Evolutionary conservation across 1,284 basidiomycete genomes (phyloP).

Genomic region (Ustilago trichophora): DNA sequence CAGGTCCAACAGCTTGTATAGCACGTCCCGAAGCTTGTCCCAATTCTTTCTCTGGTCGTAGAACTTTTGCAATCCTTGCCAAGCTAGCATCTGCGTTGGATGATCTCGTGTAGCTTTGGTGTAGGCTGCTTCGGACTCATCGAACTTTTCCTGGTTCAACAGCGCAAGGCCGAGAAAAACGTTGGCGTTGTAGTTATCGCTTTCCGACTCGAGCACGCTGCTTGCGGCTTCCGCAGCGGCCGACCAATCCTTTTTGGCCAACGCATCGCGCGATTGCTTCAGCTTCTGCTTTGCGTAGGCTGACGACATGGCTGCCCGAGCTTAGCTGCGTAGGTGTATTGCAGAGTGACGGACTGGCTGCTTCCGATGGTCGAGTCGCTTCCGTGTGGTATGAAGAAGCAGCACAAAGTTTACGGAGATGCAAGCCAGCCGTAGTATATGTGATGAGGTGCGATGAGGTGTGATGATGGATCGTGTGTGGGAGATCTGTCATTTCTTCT

Average conservation of each 20-base stretch:
- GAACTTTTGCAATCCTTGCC: constrained; percentile 68
- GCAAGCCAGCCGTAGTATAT: no score
- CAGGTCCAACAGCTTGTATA: constrained; percentile 61
- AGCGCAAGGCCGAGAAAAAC: constrained; percentile 59
- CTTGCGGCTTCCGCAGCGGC: constrained; percentile 41
- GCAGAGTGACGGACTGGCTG: no score
- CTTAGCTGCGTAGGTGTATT: no score
- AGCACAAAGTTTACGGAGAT: neutral
- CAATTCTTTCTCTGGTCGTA: constrained; percentile 65
- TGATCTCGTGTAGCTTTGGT: constrained; percentile 63
- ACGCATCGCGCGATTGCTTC: constrained; percentile 55
- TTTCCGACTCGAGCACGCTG: constrained; percentile 54
- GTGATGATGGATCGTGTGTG: constrained; percentile 1
- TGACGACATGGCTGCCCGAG: constrained; percentile 37
- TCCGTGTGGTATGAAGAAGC: constrained; percentile 1
- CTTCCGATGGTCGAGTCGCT: no score
- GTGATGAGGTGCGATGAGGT: neutral
- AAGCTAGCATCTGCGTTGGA: constrained; percentile 64
- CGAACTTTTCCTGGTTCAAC: constrained; percentile 46
- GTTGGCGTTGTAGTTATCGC: constrained; percentile 64
- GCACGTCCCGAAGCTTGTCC: constrained; percentile 56
- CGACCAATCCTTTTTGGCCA: constrained; percentile 52
- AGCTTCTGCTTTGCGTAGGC: constrained; percentile 56
- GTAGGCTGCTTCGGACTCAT: constrained; percentile 60
- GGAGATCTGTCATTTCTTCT: constrained; percentile 22